These are phyloP conservation scores for Tolypocladium nubicola DNA, from an alignment of 2,329 filamentous ascomycete species.

Conservation along the genomic window DNA sequence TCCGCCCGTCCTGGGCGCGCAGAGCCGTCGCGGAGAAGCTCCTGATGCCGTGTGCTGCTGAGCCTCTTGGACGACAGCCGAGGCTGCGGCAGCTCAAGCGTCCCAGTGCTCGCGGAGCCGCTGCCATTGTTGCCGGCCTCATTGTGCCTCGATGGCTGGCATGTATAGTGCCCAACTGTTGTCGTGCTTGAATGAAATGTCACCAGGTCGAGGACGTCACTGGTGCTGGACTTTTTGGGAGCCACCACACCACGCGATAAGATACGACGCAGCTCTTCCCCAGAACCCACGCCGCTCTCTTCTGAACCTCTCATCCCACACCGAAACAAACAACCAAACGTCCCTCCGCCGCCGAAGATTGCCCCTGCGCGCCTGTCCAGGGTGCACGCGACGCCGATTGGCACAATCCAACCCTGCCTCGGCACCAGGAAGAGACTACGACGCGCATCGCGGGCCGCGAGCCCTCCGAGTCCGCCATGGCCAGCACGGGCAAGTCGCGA, in stretches of 20 bases:
- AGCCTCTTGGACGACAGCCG: neutral
- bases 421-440: conserved; percentile 1
- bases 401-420: neutral
- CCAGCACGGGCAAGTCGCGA: conserved; percentile 57
- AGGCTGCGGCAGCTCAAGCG: neutral
- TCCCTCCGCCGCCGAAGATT: neutral
- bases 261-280: neutral
- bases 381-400: neutral
- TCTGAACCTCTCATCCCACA: neutral
- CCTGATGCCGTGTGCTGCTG: neutral
- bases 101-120: neutral
- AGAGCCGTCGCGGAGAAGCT: neutral
- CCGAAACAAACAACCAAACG: neutral
- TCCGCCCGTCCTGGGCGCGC: conserved; percentile 29
- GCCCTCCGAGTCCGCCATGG: conserved; percentile 32
- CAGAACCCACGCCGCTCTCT: neutral
- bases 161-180: neutral
- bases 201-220: neutral
- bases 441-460: neutral
- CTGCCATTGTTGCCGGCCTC: neutral
- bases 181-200: neutral
- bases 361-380: neutral
- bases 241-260: neutral
- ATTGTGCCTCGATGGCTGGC: neutral
- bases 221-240: neutral